These are phyloP conservation scores for Erysimum cheiranthoides DNA, from an alignment of 345 rosid genomes.

Conservation along the genomic window DNA sequence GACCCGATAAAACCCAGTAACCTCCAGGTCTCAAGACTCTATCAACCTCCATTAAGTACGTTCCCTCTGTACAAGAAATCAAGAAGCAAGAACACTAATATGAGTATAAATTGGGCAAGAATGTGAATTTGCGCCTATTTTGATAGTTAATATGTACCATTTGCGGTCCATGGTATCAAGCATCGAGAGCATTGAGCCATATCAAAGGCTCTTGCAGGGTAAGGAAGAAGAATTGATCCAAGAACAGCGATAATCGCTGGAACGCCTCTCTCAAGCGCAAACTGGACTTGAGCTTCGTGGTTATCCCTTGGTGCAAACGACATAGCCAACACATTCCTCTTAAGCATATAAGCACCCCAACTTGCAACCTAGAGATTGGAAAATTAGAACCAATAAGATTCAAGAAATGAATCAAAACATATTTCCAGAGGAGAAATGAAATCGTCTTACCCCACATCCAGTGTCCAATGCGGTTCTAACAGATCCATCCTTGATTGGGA, in stretches of 20 bases:
- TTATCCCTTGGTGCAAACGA: constrained; percentile 96
- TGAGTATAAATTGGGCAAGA: not conserved
- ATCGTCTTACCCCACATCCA: constrained; percentile 86
- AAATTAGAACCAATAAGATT: not conserved
- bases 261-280: constrained; percentile 98
- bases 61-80: constrained; percentile 67
- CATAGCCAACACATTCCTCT: constrained; percentile 87
- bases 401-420: not conserved
- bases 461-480: constrained; percentile 96
- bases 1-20: constrained; percentile 95
- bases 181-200: constrained; percentile 99
- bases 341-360: constrained; percentile 96
- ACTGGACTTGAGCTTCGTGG: constrained; percentile 99
- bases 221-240: constrained; percentile 86
- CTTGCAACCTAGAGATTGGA: constrained; percentile 76
- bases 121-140: not conserved
- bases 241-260: constrained; percentile 94
- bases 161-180: constrained; percentile 89
- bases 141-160: constrained; percentile 54
- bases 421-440: not conserved
- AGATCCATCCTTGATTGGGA: constrained; percentile 87
- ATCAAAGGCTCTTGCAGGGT: constrained; percentile 92
- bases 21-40: constrained; percentile 98
- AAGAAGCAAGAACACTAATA: constrained; percentile 31
- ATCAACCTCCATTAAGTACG: constrained; percentile 90